Percentiles rank a stretch among this genome's conserved stretches.
Conservation (phyloP, 148 eudicot species). For the Camellia japonica region DNA sequence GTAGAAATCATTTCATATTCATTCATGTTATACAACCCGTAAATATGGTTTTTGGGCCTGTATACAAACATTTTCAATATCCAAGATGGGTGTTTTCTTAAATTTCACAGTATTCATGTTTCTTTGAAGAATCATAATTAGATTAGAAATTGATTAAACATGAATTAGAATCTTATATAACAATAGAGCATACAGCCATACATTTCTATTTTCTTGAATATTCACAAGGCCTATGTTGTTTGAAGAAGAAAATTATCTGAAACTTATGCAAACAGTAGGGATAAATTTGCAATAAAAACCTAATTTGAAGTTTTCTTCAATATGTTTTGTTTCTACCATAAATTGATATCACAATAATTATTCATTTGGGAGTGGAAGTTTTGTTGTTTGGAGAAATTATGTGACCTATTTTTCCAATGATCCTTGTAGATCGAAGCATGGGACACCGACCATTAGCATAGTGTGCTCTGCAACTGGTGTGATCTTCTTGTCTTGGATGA, state of each 20-base stretch:
- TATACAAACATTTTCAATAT: not conserved
- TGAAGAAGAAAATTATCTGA: not conserved
- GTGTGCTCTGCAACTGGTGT: slow-evolving; percentile 77
- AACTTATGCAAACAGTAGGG: not conserved
- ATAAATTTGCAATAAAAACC: not conserved
- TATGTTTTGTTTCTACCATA: not conserved
- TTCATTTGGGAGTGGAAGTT: not conserved
- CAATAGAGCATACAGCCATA: not conserved
- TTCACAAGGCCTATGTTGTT: not conserved
- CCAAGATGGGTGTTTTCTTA: not conserved
- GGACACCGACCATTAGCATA: slow-evolving; percentile 77
- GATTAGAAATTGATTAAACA: not conserved
- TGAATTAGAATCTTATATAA: not conserved
- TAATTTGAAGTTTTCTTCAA: not conserved
- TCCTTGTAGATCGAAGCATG: slow-evolving; percentile 61
- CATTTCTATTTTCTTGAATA: too few relatives aligned
- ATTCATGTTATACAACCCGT: not conserved
- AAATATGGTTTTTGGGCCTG: not conserved
- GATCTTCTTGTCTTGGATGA: slow-evolving; percentile 77
- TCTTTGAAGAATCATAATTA: not conserved
- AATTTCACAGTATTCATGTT: not conserved
- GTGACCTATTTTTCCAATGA: not conserved
- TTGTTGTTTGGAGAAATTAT: not conserved
- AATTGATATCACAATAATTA: not conserved
- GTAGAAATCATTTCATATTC: slow-evolving; percentile 1